Base-by-base conservation (phyloP, 805 yeast species). In the Candida sakaeoensis region DNA sequence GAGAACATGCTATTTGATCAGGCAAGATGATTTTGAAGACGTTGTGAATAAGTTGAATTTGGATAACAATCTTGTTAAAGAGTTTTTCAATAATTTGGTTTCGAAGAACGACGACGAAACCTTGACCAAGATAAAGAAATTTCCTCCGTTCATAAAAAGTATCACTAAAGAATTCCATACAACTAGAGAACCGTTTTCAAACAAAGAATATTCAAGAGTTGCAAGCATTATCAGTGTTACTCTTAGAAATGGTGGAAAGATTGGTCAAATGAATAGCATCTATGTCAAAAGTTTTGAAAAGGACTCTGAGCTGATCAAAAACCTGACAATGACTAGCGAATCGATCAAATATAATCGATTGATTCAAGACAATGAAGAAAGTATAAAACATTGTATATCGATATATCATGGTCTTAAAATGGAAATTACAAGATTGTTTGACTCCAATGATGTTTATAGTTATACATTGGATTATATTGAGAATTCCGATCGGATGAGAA, bases 391-490 rank as follows among this genome's bases (percentile, higher is more conserved):
- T 43, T 74, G 68, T 48, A 60, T 75, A 3, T 52, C 72, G 0
- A 59, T 64, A 28, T 83, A 80, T 54, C 70, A 73, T 39, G 53
- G 63, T 7, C 50, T 79, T 39, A 76, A 72, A 39, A 43, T 63
- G 3, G 80, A 72, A 43, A 54, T 68, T 1, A 55, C 55, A 4
- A 50, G 78, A 36, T 50, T 74, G 19, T 42, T 63, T 8, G 46
- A 49, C 1, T 48, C 47, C 2, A 52, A 51, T 46, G 36, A 10
- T 44, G 44, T 1, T 43, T 48, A 46, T 3, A 52, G 45, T 5
- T 81, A 80, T 74, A 56, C 68, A 2, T 58, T 86, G 8, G 95
- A 85, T 53, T 72, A 74, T 22, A 77, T 82, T 37, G 95, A 87
- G 54, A 85, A 86, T 24, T 65, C 71, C 21, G 79, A 81, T 48